Evolutionary conservation across 2,329 filamentous ascomycete genomes (phyloP).

Genomic region (Lachnellula subtilissima): DNA sequence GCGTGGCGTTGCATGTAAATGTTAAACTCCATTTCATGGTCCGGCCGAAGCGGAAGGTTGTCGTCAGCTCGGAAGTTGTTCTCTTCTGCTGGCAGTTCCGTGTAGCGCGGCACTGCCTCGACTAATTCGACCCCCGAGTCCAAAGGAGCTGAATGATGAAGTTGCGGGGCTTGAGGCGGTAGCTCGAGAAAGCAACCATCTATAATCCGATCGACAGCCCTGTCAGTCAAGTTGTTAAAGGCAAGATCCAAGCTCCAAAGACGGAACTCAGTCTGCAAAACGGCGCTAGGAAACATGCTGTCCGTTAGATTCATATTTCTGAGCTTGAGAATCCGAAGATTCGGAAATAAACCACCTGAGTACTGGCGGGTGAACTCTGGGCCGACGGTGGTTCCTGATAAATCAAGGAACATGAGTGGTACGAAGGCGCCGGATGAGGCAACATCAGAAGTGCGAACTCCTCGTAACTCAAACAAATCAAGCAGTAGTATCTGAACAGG

Average conservation of each 20-base stretch:
- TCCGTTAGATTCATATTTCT: constrained; percentile 45
- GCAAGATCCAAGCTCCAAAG: constrained; percentile 56
- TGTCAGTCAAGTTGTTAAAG: constrained; percentile 48
- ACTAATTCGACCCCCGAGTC: neutral
- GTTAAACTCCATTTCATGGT: constrained; percentile 1
- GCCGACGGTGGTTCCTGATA: neutral
- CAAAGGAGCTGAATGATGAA: neutral
- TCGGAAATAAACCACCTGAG: constrained; percentile 34
- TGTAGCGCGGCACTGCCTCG: constrained; percentile 13
- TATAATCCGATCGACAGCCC: constrained; percentile 33
- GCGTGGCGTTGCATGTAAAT: constrained; percentile 32
- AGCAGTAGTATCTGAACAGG: neutral
- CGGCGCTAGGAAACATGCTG: constrained; percentile 29
- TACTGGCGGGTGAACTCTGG: neutral
- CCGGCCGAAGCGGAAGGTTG: constrained; percentile 4
- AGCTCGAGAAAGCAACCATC: constrained; percentile 31
- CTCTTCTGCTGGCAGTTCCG: neutral
- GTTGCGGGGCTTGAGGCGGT: neutral
- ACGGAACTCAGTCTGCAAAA: constrained; percentile 34
- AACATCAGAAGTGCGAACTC: neutral
- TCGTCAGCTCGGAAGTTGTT: neutral
- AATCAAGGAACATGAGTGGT: neutral
- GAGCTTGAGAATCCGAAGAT: constrained; percentile 49
- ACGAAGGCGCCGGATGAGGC: neutral
- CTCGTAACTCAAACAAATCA: neutral